Conservation (phyloP, 768 basidiomycete genomes). For the Coprinopsis marcescibilis region DNA sequence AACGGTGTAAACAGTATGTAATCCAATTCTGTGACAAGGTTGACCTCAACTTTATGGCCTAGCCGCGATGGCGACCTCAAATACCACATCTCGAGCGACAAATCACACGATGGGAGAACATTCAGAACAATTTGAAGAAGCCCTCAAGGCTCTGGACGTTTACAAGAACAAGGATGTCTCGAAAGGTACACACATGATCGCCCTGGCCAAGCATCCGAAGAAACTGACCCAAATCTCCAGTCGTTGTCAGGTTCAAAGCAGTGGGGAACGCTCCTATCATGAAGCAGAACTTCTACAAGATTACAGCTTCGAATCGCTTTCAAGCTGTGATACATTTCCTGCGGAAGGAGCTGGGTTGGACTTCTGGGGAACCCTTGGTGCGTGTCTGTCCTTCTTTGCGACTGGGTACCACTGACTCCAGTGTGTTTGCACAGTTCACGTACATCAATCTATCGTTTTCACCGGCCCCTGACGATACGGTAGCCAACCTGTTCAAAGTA, state of each 20-base stretch:
- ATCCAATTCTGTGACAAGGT: too few species aligned
- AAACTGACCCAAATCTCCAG: conserved; percentile 34
- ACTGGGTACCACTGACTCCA: background rate
- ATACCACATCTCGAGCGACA: too few species aligned
- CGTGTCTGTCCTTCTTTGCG: conserved; percentile 3
- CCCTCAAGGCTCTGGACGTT: conserved; percentile 67
- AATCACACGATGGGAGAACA: too few species aligned
- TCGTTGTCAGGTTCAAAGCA: conserved; percentile 95
- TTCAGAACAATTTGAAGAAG: conserved; percentile 36
- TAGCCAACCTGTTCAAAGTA: conserved; percentile 73
- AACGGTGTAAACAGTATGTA: too few species aligned
- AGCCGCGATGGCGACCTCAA: too few species aligned
- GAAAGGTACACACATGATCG: conserved; percentile 47
- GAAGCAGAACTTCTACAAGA: conserved; percentile 99
- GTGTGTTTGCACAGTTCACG: conserved; percentile 47
- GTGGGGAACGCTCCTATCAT: conserved; percentile 98
- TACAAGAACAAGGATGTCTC: conserved; percentile 84
- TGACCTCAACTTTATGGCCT: too few species aligned
- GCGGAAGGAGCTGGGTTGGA: conserved; percentile 84
- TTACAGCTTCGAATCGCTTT: conserved; percentile 89
- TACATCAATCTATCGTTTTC: conserved; percentile 71
- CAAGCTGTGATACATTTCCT: conserved; percentile 94
- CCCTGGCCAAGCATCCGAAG: background rate
- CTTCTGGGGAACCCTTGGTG: conserved; percentile 75
- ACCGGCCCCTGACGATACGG: conserved; percentile 78